These are phyloP conservation scores for Acacia pycnantha DNA, from an alignment of 331 rosid genomes.

Conservation along the genomic window DNA sequence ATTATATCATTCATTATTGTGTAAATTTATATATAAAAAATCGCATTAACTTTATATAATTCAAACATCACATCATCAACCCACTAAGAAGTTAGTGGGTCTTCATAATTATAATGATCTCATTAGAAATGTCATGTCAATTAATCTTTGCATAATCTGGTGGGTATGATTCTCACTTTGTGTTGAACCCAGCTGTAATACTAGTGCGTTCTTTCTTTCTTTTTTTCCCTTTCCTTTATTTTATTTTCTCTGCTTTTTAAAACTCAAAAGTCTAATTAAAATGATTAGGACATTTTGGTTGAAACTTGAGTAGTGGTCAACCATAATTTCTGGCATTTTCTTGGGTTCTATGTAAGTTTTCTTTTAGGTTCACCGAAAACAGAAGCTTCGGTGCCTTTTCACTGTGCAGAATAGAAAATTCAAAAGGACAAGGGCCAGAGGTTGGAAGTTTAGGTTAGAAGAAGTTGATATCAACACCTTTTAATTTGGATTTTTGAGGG, in stretches of 20 bases:
- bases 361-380: conserved; percentile 49
- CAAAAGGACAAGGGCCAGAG: conserved; percentile 18
- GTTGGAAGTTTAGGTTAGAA: conserved; percentile 22
- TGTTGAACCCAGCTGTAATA: conserved; percentile 86
- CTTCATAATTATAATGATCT: conserved; percentile 27
- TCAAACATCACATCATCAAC: conserved; percentile 43
- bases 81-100: conserved; percentile 36
- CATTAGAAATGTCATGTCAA: conserved; percentile 45
- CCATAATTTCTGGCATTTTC: conserved; percentile 61
- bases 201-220: conserved; percentile 43
- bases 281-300: conserved; percentile 49
- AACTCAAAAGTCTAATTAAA: conserved; percentile 43
- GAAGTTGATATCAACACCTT: conserved; percentile 34
- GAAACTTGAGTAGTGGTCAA: conserved; percentile 43
- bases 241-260: not conserved
- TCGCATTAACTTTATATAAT: conserved; percentile 20
- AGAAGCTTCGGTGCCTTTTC: conserved; percentile 62
- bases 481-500: not conserved
- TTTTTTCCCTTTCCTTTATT: too few relatives aligned
- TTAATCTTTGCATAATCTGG: conserved; percentile 54
- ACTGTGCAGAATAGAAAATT: conserved; percentile 8
- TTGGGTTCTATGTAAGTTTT: conserved; percentile 43
- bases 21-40: not conserved
- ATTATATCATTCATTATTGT: not conserved
- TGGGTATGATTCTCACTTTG: conserved; percentile 64